phyloP scores from a whole-genome alignment of 306 rosid species.

The Medicago ruthenica region DNA sequence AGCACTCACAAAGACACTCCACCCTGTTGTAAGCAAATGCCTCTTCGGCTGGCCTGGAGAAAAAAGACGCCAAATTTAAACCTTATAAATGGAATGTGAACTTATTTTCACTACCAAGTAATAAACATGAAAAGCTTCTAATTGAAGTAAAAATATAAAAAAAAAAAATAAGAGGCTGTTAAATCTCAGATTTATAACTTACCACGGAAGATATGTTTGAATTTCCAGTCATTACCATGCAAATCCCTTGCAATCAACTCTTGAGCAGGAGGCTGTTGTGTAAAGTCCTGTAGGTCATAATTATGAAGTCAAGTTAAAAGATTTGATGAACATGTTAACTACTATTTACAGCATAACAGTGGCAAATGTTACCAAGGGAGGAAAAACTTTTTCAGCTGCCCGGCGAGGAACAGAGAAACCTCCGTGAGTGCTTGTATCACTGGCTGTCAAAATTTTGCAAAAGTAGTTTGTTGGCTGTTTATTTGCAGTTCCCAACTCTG shows the following conservation, averaged over 20 bases:
- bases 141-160: neutral
- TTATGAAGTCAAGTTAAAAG: neutral
- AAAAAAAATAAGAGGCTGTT: neutral
- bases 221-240: constrained; percentile 65
- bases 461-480: constrained; percentile 81
- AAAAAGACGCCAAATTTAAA: constrained; percentile 23
- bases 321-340: constrained; percentile 1
- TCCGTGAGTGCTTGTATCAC: constrained; percentile 95
- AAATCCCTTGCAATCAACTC: constrained; percentile 59
- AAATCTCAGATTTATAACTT: constrained; percentile 42
- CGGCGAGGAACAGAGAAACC: constrained; percentile 65
- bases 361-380: constrained; percentile 59
- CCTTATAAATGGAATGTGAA: constrained; percentile 6
- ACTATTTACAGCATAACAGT: constrained; percentile 1
- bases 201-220: constrained; percentile 62
- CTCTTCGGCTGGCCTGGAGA: constrained; percentile 96
- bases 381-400: constrained; percentile 87
- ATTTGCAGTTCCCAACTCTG: constrained; percentile 55
- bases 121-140: constrained; percentile 15
- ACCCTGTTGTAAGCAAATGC: constrained; percentile 97
- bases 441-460: constrained; percentile 94
- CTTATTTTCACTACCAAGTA: constrained; percentile 1
- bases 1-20: constrained; percentile 99
- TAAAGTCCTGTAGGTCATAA: constrained; percentile 50
- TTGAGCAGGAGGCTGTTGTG: constrained; percentile 60